Percentiles rank a stretch among this genome's conserved stretches.
Evolutionary conservation across 2,329 filamentous ascomycete species (phyloP).

Genomic region (Fusarium sororula): DNA sequence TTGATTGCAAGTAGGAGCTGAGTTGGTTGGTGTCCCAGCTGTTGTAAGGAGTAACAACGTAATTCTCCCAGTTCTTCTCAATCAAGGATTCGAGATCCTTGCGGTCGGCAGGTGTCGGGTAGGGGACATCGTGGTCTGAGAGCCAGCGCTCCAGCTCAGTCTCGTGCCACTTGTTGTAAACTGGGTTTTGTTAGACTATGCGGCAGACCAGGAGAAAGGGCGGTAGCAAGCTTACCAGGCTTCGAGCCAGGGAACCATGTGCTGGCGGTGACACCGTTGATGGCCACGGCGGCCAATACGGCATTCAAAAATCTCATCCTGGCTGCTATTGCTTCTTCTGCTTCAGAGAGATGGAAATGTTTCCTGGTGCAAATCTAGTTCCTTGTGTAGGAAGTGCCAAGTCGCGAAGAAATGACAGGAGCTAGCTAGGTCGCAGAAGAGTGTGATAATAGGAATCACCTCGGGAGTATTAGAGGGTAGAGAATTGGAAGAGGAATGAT

Average conservation of each 20-base stretch:
- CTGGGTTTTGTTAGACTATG: constrained; percentile 56
- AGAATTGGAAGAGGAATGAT: constrained; percentile 9
- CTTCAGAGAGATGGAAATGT: neutral
- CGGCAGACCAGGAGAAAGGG: neutral
- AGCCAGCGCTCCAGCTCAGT: constrained; percentile 98
- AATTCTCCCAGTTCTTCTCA: constrained; percentile 86
- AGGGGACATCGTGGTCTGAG: constrained; percentile 88
- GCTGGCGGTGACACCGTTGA: constrained; percentile 75
- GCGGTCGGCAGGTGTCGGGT: constrained; percentile 89
- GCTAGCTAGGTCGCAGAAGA: neutral
- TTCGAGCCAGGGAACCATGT: constrained; percentile 82
- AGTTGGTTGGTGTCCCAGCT: constrained; percentile 79
- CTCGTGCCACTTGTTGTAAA: constrained; percentile 99
- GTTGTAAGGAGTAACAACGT: constrained; percentile 78
- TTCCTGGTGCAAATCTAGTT: neutral
- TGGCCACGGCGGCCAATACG: constrained; percentile 75
- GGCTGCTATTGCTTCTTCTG: constrained; percentile 7
- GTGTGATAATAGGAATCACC: constrained; percentile 12
- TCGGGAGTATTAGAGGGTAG: neutral
- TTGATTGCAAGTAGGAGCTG: constrained; percentile 71
- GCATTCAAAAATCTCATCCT: constrained; percentile 82
- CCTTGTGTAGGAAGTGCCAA: neutral
- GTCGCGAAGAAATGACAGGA: neutral
- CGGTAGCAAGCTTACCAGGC: constrained; percentile 68
- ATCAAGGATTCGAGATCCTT: constrained; percentile 95